Evolutionary conservation across 495 filamentous ascomycete species (phyloP), one percentile per base, ranked within the genome.

Genomic region (Copromyces sp.): DNA sequence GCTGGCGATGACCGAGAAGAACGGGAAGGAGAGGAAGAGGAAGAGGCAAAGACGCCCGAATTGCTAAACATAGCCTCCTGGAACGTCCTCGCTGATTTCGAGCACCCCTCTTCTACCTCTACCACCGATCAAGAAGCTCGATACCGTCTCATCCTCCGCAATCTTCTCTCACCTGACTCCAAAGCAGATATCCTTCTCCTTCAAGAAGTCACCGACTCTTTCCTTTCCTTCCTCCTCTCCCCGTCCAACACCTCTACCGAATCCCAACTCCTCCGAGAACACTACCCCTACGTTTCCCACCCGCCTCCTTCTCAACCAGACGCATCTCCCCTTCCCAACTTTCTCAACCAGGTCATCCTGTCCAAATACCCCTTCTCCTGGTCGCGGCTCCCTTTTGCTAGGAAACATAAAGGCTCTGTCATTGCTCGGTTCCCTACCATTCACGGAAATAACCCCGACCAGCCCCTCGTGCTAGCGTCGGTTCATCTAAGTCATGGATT

Each of bases 151-250:
- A 74, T 89, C 24, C 61, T 87, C 41, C 71, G 80, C 17, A 83
- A 83, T 73, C 77, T 88, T 53, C 73, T 88, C 65, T 75, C 82
- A 8, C 20, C 74, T 0, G 37, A 72, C 6, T 81, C 82, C 37
- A 59, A 73, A 2, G 80, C 85, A 14, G 83, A 87, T 74, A 77
- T 88, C 17, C 73, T 90, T n/a, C 79, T 87, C 24, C 80, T 90
- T 9, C 83, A 90, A 77, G 87, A 89, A 78, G 86, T 90, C 32
- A 87, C 88, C 0, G 86, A 90, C 72, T 80, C 83, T 37, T 89
- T 89, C 71, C 82, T 90, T 8, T 81, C 81, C 9, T 81, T 80
- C 69, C 78, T 90, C 17, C 84, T 89, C 16, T 73, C 71, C 24
- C 73, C 24, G 9, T 47, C 44, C 44, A 47, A 9, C 3, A 3